Base-by-base conservation (phyloP, 768 basidiomycete species). In the Tubosaeta brunneosetosa region DNA sequence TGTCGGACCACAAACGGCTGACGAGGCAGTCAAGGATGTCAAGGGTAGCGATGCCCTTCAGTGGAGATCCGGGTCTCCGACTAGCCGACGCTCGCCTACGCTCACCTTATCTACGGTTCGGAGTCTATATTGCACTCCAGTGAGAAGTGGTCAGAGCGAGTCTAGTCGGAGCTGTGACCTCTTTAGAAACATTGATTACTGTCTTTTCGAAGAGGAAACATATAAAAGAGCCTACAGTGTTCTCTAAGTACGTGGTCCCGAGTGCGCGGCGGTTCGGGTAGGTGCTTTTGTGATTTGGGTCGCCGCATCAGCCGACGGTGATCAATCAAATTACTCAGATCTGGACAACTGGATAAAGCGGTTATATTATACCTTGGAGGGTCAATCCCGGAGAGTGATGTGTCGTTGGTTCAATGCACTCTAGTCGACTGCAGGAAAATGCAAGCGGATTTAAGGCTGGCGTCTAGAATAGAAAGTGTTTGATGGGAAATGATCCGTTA, bases 351-450 rank as follows among this genome's bases (percentile, higher is more conserved):
- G 43, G 76, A 78, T 63, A 94, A 87, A 68, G 77, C 94, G 66
- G 79, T 94, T 56, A 86, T 88, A 11, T 91, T 89, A 37, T 94
- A 91, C 71, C 89, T 92, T 46, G 90, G 91, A 66, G 84, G 86
- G 85, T 85, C 55, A 51, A 75, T 66, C 4, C 16, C 6, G 11
- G n/a, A 22, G 22, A 3, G 93, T 46, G 71, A 84, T 57, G 86
- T 95, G 57, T 85, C 86, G 9, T 72, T 93, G 93, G 38, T 91
- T 2, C 93, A 94, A 69, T 92, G 92, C 2, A 92, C 89, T 4
- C 81, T 95, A n/a, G 87, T 86, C 14, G 93, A 92, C 62, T 29
- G 6, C n/a, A n/a, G n/a, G n/a, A n/a, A n/a, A 84, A 86, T 52
- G 73, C 77, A n/a, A 87, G 86, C 19, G 87, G 88, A 16, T 75